Evolutionary conservation across 2,329 filamentous ascomycete genomes (phyloP).

Genomic region (Colletotrichum sublineola): DNA sequence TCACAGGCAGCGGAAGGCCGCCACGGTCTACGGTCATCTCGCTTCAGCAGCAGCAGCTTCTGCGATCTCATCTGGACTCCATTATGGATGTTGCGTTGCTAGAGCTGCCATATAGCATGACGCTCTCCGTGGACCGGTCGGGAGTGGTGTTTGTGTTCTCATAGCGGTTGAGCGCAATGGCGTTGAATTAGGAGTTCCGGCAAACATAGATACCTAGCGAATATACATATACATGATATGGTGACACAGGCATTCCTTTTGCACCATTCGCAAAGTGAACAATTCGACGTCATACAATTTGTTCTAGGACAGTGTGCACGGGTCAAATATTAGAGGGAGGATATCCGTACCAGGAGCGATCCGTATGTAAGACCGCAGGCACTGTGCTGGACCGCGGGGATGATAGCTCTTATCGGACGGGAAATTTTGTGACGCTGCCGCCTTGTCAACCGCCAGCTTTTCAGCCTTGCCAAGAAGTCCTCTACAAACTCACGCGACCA

Average conservation of each 20-base stretch:
- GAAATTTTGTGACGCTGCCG: conserved; percentile 39
- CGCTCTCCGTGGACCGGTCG: conserved; percentile 88
- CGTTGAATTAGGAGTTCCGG: conserved; percentile 12
- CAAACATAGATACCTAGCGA: conserved; percentile 33
- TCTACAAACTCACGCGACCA: conserved; percentile 21
- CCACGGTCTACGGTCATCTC: conserved; percentile 88
- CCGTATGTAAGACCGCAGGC: not conserved
- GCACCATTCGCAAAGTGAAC: not conserved
- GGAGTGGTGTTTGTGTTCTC: conserved; percentile 88
- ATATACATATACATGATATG: conserved; percentile 16
- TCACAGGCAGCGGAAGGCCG: conserved; percentile 57
- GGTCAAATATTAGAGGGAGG: not conserved
- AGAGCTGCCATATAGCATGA: conserved; percentile 92
- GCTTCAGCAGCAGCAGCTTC: conserved; percentile 85
- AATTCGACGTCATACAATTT: conserved; percentile 2
- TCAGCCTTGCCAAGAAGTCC: conserved; percentile 37
- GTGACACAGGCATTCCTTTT: not conserved
- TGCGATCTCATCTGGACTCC: conserved; percentile 88
- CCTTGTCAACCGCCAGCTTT: conserved; percentile 41
- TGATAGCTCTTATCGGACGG: conserved; percentile 37
- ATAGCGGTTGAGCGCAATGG: conserved; percentile 12
- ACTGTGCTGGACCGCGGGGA: conserved; percentile 13
- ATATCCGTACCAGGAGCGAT: too few relatives aligned
- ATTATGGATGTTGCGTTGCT: conserved; percentile 90
- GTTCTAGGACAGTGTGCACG: not conserved